Conservation (phyloP, 495 filamentous ascomycete species). For the Lasiosphaeria miniovina region DNA sequence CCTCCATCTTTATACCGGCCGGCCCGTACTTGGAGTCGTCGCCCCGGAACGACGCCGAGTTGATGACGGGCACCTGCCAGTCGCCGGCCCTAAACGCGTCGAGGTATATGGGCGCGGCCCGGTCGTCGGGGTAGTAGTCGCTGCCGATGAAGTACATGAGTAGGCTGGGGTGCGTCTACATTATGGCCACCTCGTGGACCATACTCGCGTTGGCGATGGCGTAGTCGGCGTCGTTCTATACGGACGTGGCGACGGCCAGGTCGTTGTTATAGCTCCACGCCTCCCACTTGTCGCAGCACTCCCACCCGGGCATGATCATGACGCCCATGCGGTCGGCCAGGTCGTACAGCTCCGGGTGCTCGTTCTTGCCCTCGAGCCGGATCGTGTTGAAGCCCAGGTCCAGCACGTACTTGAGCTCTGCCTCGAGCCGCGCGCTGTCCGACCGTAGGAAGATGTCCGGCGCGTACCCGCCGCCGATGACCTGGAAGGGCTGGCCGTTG, state of each 20-base stretch:
- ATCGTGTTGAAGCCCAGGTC: slow-evolving; percentile 62
- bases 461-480: slow-evolving; percentile 58
- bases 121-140: slow-evolving; percentile 61
- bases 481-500: slow-evolving; percentile 57
- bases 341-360: slow-evolving; percentile 58
- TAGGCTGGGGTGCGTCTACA: slow-evolving; percentile 56
- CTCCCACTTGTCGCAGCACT: slow-evolving; percentile 70
- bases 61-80: slow-evolving; percentile 57
- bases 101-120: slow-evolving; percentile 51
- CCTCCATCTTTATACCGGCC: slow-evolving; percentile 64
- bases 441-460: slow-evolving; percentile 63
- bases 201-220: slow-evolving; percentile 51
- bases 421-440: slow-evolving; percentile 40
- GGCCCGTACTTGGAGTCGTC: slow-evolving; percentile 49
- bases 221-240: slow-evolving; percentile 56
- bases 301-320: slow-evolving; percentile 64
- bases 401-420: slow-evolving; percentile 50
- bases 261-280: slow-evolving; percentile 62
- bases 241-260: slow-evolving; percentile 32
- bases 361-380: slow-evolving; percentile 62
- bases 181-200: slow-evolving; percentile 57
- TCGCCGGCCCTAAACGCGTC: slow-evolving; percentile 47
- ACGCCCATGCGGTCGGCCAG: slow-evolving; percentile 57
- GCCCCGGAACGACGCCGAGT: slow-evolving; percentile 55
- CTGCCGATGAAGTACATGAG: slow-evolving; percentile 57